Percentiles rank a stretch among this genome's conserved stretches.
Evolutionary conservation across 108 stramenopile genomes (phyloP).

Genomic region (Conticribra weissflogii): DNA sequence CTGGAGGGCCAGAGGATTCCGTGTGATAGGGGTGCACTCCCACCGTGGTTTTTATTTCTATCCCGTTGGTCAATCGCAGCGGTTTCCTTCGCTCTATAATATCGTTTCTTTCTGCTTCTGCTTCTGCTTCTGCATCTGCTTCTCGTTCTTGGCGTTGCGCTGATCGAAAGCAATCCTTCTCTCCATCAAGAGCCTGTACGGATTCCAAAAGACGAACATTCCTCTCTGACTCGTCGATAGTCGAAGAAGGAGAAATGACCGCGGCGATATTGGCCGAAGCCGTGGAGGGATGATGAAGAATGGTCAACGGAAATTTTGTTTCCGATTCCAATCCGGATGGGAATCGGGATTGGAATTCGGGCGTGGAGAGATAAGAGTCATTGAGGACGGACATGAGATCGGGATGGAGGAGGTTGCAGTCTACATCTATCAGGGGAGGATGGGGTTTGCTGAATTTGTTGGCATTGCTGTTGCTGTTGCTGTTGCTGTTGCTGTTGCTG

Average conservation of each 20-base stretch:
- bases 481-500: too few species aligned
- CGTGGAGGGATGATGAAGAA: constrained; percentile 48
- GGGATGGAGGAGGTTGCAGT: constrained; percentile 34
- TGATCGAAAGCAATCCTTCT: too few species aligned
- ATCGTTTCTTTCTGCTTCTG: too few species aligned
- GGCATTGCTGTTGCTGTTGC: too few species aligned
- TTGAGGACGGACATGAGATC: constrained; percentile 28
- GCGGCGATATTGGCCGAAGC: constrained; percentile 57
- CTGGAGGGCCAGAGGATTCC: constrained; percentile 32
- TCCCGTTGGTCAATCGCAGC: constrained; percentile 13
- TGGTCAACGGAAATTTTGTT: constrained; percentile 25
- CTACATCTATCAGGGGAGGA: constrained; percentile 26
- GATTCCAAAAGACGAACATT: constrained; percentile 23
- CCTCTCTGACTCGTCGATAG: constrained; percentile 60
- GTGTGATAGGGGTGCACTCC: constrained; percentile 86
- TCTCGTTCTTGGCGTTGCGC: too few species aligned
- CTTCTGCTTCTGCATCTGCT: too few species aligned
- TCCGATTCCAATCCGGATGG: neutral
- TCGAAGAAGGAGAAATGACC: constrained; percentile 76
- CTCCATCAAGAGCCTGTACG: too few species aligned
- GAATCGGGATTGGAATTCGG: neutral
- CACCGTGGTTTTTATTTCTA: constrained; percentile 55
- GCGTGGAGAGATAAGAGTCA: constrained; percentile 13
- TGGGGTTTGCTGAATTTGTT: too few species aligned
- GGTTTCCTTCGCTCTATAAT: too few species aligned